Base-by-base conservation (phyloP, 176 grass and related monocot species). In the Dendrocalamus sinicus region DNA sequence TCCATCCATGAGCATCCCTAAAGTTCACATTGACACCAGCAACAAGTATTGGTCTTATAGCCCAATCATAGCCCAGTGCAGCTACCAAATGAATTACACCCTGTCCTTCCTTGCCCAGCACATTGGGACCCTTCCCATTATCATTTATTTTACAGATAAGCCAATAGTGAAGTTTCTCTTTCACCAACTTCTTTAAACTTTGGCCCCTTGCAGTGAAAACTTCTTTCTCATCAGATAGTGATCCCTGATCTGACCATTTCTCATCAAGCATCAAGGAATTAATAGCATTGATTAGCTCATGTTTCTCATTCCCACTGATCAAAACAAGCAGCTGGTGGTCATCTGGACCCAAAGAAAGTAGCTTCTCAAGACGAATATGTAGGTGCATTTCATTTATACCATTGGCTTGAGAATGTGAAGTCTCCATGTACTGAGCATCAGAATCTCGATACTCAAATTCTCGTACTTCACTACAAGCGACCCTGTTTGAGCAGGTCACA, bases 1-100 rank as follows among this genome's bases (percentile, higher is more conserved):
- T 97, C 94, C 94, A 94, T 58, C 94, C 94, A 87, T 83, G 92
- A 59, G 89, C 83, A 89, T 97, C 94, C 73, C 92, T 89, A 75
- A 92, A 97, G 80, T 97, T 97, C 16, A 97, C 89, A 89, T 90
- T 94, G 19, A 97, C 92, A 87, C 94, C 94, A 62, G 90, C 88
- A 80, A 83, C 44, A 65, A 92, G 69, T 85, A 84, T 92, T 23
- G 92, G 90, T 71, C 79, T 92, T 69, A 97, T 87, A 64, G 94
- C 92, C 90, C 94, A 97, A 80, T 94, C 88, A 81, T 91, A 97
- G 45, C 86, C 92, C 65, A 97, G 77, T 26, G 92, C 92, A 66
- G 94, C 90, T 54, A 81, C 88, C n/a, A 97, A 78, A 97, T 97
- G 94, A 87, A 97, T 86, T 80, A 94, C 90, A 79, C 94, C 88